Evolutionary conservation across 768 basidiomycete species (phyloP).

Genomic region (Rhizopogon vulgaris): DNA sequence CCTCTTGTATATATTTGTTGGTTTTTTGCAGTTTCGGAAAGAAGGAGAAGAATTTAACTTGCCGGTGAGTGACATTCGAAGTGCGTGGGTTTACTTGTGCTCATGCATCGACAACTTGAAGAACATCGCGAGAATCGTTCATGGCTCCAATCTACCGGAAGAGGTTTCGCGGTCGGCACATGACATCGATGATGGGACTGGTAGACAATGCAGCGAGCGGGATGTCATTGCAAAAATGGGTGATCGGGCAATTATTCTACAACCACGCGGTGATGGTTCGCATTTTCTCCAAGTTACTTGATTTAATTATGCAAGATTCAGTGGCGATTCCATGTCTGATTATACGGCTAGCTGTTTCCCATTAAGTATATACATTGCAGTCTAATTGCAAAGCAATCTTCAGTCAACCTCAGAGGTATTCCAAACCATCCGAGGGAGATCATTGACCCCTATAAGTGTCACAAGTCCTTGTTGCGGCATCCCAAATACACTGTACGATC

Average conservation of each 20-base stretch:
- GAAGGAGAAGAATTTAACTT: constrained; percentile 17
- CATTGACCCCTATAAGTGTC: constrained; percentile 10
- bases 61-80: neutral
- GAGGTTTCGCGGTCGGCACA: constrained; percentile 7
- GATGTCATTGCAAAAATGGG: constrained; percentile 8
- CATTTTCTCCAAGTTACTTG: neutral
- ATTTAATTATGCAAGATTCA: neutral
- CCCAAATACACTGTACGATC: constrained; percentile 14
- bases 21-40: constrained; percentile 16
- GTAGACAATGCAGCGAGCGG: neutral
- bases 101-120: neutral
- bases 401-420: neutral
- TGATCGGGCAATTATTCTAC: constrained; percentile 4
- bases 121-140: constrained; percentile 15
- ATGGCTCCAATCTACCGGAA: constrained; percentile 20
- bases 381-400: neutral
- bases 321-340: too few species aligned
- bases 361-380: too few species aligned
- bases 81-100: neutral
- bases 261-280: neutral
- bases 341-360: too few species aligned
- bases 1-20: constrained; percentile 15
- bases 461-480: constrained; percentile 6
- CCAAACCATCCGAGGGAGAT: constrained; percentile 11
- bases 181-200: neutral